phyloP scores from a whole-genome alignment of 306 rosid species.

The Prunus davidiana region DNA sequence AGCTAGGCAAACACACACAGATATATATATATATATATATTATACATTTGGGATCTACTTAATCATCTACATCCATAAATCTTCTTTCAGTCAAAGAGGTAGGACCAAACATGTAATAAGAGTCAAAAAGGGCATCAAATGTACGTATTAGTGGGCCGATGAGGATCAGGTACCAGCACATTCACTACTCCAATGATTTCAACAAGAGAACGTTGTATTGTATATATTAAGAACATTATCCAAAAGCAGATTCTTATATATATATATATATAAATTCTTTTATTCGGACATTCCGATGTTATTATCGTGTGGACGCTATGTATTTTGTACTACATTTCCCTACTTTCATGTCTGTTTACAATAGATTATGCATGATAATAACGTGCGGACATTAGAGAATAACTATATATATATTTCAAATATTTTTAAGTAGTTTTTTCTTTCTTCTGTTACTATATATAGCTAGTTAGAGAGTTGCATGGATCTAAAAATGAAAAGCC shows the following conservation, averaged over 20 bases:
- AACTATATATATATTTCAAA: no score
- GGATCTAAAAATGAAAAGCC: neutral
- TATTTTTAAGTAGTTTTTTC: no score
- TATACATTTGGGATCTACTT: neutral
- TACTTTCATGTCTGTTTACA: no score
- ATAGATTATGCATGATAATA: no score
- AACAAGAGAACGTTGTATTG: neutral
- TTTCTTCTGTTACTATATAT: no score
- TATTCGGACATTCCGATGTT: no score
- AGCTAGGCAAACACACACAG: neutral
- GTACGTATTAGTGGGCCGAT: neutral
- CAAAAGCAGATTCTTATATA: neutral
- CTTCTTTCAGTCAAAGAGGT: slow-evolving; percentile 16
- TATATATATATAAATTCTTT: neutral
- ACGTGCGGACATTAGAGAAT: no score
- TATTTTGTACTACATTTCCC: no score
- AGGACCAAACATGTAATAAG: slow-evolving; percentile 11
- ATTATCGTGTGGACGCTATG: no score
- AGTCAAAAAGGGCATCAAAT: slow-evolving; percentile 13
- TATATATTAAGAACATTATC: slow-evolving; percentile 1
- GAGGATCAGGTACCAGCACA: neutral
- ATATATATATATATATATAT: no score
- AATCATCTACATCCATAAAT: neutral
- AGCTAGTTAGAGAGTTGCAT: no score
- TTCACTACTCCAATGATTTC: slow-evolving; percentile 14